Evolutionary conservation across 768 basidiomycete genomes (phyloP).

Genomic region (Mycena indigotica): DNA sequence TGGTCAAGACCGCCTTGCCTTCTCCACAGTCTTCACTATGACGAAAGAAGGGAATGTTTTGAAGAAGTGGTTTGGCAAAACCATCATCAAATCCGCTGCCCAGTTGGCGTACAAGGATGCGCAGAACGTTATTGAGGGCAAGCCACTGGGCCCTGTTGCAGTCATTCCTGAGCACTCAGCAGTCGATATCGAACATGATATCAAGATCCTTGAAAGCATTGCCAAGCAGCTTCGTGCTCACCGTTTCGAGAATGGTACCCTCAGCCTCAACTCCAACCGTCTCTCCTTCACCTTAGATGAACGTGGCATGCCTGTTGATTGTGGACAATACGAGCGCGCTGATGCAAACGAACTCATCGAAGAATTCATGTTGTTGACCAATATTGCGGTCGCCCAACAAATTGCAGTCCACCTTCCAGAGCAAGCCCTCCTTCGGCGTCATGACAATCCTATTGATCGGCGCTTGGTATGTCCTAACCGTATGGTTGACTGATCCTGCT

Average conservation of each 20-base stretch:
- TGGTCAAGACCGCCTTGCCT: conserved; percentile 86
- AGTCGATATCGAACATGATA: conserved; percentile 71
- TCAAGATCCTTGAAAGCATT: conserved; percentile 66
- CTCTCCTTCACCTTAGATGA: conserved; percentile 82
- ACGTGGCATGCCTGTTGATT: conserved; percentile 78
- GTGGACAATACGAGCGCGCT: conserved; percentile 58
- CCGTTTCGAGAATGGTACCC: conserved; percentile 80
- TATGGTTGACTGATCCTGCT: conserved; percentile 2
- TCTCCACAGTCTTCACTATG: conserved; percentile 88
- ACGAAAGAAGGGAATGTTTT: conserved; percentile 78
- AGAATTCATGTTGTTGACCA: conserved; percentile 97
- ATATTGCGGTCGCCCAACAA: conserved; percentile 87
- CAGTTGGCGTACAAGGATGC: conserved; percentile 84
- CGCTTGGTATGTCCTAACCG: conserved; percentile 82
- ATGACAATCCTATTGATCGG: conserved; percentile 90
- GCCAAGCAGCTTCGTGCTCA: conserved; percentile 71
- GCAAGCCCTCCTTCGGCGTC: conserved; percentile 93
- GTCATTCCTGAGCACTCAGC: conserved; percentile 61
- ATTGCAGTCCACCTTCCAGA: conserved; percentile 94
- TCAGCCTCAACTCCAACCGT: conserved; percentile 68
- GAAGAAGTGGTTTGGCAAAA: conserved; percentile 92
- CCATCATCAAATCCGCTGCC: conserved; percentile 89
- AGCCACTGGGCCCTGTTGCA: conserved; percentile 51
- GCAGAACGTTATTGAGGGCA: conserved; percentile 80
- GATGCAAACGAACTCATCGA: conserved; percentile 85